Evolutionary conservation across 108 stramenopile species (phyloP).

Genomic region (Aurantiochytrium sp.): DNA sequence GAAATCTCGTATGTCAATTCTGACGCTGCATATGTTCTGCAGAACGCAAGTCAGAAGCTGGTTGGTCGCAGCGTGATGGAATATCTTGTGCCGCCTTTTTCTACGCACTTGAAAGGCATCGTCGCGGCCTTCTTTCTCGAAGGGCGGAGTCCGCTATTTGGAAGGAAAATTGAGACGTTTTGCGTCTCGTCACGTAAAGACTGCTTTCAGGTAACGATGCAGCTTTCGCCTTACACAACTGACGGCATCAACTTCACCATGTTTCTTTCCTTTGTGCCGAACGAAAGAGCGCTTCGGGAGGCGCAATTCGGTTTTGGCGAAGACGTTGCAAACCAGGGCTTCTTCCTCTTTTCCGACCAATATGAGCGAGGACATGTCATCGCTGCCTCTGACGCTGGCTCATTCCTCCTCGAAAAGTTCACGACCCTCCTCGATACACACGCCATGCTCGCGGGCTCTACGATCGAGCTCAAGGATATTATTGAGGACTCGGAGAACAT

Average conservation of each 20-base stretch:
- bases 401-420: background rate
- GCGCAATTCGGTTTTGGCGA: background rate
- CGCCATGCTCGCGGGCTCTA: background rate
- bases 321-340: background rate
- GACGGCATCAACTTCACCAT: background rate
- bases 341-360: background rate
- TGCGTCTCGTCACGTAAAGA: background rate
- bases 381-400: background rate
- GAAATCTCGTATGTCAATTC: background rate
- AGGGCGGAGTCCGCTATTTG: background rate
- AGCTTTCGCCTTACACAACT: background rate
- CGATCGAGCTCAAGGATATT: background rate
- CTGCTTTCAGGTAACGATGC: background rate
- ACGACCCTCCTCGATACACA: background rate
- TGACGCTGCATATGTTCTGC: background rate
- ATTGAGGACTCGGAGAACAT: background rate
- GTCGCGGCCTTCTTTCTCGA: background rate
- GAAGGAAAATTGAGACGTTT: background rate
- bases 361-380: background rate
- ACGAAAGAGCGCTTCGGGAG: background rate
- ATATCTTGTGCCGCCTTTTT: background rate
- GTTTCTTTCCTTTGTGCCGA: background rate
- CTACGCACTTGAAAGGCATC: background rate
- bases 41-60: background rate
- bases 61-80: background rate